Evolutionary conservation across 441 rosid species (phyloP), one percentile per base, ranked within the genome.

Genomic region (Metrosideros polymorpha): DNA sequence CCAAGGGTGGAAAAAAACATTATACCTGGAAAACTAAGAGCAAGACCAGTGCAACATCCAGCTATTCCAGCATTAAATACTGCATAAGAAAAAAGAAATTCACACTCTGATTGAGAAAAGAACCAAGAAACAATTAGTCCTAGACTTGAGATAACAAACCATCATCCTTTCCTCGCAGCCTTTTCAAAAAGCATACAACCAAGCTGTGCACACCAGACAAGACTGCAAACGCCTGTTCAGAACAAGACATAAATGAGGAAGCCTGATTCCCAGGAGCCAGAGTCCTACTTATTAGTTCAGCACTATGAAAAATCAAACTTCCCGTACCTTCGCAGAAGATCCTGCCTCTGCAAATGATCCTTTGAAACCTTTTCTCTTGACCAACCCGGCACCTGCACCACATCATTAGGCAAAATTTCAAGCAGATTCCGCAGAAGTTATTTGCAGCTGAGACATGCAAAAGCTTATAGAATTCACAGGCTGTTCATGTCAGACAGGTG

Each of bases 21-120:
- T 35, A 15, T 92, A 97, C 99, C 99, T 27, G 98, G 99, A 91
- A 93, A 93, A 89, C 99, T 97, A 88, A 95, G 90, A 90, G 98
- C 99, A 86, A 95, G 94, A 55, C 99, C 98, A 87, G 99, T 96
- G 91, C 98, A 97, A 86, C 99, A 97, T 85, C 99, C 99, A 85
- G 98, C 99, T 88, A 97, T 92, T 89, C 99, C 98, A 71, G 98
- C 94, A 92, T 96, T 97, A 82, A 93, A 87, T 88, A 92, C 99
- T 97, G 91, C 93, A 91, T 52, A 86, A 42, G 29, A 85, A 85
- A 82, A 87, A 85, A 85, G 45, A 42, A 84, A n/a, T 71, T 83
- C 61, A 63, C 18, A 24, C n/a, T 63, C 82, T 12, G 45, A 59
- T 8, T 39, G 25, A 50, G 59, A 25, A 87, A 30, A 10, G 9